Base-by-base conservation (phyloP, 2,329 filamentous ascomycete genomes). In the Leptographium wingfieldii region DNA sequence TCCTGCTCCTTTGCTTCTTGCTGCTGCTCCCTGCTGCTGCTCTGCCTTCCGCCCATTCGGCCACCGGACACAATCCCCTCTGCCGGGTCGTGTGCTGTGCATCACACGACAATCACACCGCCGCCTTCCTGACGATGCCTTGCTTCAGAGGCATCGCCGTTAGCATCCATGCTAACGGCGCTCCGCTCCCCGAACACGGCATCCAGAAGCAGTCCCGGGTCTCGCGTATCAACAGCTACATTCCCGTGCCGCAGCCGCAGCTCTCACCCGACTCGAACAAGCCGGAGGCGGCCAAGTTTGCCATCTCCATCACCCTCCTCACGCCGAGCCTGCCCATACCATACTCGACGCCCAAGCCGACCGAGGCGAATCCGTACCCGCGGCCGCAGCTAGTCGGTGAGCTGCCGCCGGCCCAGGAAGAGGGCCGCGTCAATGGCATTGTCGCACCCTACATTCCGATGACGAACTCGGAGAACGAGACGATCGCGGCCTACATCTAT, bases 61-160 rank as follows among this genome's bases (percentile, higher is more conserved):
- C 31, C 31, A 22, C n/a, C 53, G 5, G 38, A 14, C 33, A 35
- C 53, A 38, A 55, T 35, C 31, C 33, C 25, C 22, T n/a, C 22
- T 56, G 5, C n/a, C 16, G 31, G 38, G 38, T 40, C 38, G 38
- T 40, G 38, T 40, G 38, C 38, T 55, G 16, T 49, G 27, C 55
- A 57, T 48, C 55, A 27, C 55, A 19, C n/a, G 11, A 16, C 38
- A 3, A 33, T 40, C 12, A 12, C 25, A 19, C 43, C 16, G 27
- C 33, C 43, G 40, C 55, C 25, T 5, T 38, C 11, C 55, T 29
- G 9, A 81, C 71, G 71, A 84, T 40, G 94, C 94, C 94, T 78
- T 97, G 92, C 84, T 99, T 97, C 79, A 95, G 97, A 80, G 94
- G 94, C 75, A 91, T 99, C 76, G 92, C 94, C 69, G 92, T 97